Evolutionary conservation across 805 yeast species (phyloP).

Genomic region (Candida lessepsii): DNA sequence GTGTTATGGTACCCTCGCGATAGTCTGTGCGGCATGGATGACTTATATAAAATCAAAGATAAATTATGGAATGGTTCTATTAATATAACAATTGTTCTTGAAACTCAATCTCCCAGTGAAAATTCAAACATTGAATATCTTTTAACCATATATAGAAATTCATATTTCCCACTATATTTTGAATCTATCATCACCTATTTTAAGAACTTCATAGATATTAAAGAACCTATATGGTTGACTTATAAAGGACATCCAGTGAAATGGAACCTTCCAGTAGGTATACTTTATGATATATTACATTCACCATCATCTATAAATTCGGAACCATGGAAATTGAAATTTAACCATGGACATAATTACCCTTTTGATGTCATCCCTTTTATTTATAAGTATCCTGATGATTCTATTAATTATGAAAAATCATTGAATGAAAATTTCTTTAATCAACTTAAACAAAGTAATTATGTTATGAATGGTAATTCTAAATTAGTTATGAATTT

Average conservation of each 20-base stretch:
- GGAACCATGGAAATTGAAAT: constrained; percentile 31
- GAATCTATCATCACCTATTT: constrained; percentile 39
- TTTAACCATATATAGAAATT: constrained; percentile 36
- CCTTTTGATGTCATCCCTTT: constrained; percentile 35
- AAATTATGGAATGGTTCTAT: constrained; percentile 56
- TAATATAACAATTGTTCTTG: constrained; percentile 27
- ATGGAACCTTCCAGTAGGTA: constrained; percentile 80
- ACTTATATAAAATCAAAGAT: constrained; percentile 24
- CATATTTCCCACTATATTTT: constrained; percentile 50
- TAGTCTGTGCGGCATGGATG: too few species aligned
- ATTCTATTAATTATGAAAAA: constrained; percentile 22
- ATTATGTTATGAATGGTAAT: constrained; percentile 72
- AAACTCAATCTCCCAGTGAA: neutral
- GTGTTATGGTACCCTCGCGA: too few species aligned
- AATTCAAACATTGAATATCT: constrained; percentile 2
- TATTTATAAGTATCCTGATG: constrained; percentile 13
- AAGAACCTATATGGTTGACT: constrained; percentile 59
- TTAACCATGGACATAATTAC: constrained; percentile 21
- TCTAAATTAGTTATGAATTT: constrained; percentile 78
- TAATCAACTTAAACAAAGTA: constrained; percentile 80
- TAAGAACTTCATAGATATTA: constrained; percentile 20
- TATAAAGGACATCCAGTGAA: constrained; percentile 60
- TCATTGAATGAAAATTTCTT: constrained; percentile 56
- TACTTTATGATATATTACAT: constrained; percentile 56
- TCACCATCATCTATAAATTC: constrained; percentile 21